Evolutionary conservation across 2,329 filamentous ascomycete genomes (phyloP), one percentile per base, ranked within the genome.

Genomic region (Coniosporium tulheliwenetii): DNA sequence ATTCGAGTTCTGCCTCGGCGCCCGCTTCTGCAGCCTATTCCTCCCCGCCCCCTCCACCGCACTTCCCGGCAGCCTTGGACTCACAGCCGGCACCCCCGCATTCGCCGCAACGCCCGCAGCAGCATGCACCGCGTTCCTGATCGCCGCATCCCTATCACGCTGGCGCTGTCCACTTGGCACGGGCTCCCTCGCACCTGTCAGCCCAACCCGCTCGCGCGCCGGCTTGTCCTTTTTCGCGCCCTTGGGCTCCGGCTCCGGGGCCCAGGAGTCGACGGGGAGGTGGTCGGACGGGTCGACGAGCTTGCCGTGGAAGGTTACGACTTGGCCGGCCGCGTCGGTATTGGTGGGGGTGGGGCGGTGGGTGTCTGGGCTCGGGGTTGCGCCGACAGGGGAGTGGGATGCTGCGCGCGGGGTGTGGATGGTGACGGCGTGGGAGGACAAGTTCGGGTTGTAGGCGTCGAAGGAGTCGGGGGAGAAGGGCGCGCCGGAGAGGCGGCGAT

Each of bases 201-300:
- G 62, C 2, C 68, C 59, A 5, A 68, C 64, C 30, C 73, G 63
- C 5, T 64, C 55, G 9, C 65, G 54, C 37, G 54, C 43, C 14
- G 59, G 51, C 29, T 47, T 44, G 13, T 54, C 47, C 3, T 59
- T 58, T 16, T 63, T 59, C 36, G 55, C 71, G 60, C 62, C 64
- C 52, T 78, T 80, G 15, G 71, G 69, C 48, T 83, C 79, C 0
- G 81, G 81, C 51, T 86, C 81, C 0, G 81, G 81, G 1, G 81
- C 81, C 81, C 81, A 86, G 1, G 75, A 75, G 41, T 83, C 77
- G 54, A 85, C 73, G 0, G 83, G 83, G 10, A 87, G 66, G 53
- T 87, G 82, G 56, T 89, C 83, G 0, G 81, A 85, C 1, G 83
- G 83, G 52, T 89, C 83, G 41, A 89, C 72, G 50, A 85, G 79